Percentiles rank a stretch among this genome's conserved stretches.
phyloP scores from a whole-genome alignment of 1,139 yeast species.

The Taphrina deformans region DNA sequence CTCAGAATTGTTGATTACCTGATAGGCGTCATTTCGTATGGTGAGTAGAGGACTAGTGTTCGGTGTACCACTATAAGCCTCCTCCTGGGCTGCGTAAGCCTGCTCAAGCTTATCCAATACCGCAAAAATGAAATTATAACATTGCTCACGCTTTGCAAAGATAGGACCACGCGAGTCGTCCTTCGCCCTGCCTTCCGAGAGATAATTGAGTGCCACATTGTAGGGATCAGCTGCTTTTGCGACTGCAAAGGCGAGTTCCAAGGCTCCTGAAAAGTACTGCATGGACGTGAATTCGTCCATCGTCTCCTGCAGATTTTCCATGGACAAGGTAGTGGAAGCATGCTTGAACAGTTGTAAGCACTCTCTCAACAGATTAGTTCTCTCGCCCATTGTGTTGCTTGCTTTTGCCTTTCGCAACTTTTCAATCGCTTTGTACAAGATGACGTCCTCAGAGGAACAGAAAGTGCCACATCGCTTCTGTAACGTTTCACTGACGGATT shows the following conservation, averaged over 20 bases:
- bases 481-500: slow-evolving; percentile 78
- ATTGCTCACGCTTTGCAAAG: slow-evolving; percentile 55
- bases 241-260: slow-evolving; percentile 74
- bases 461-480: slow-evolving; percentile 94
- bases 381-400: slow-evolving; percentile 55
- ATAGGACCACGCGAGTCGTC: slow-evolving; percentile 52
- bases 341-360: slow-evolving; percentile 76
- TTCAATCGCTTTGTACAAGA: slow-evolving; percentile 91
- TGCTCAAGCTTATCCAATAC: slow-evolving; percentile 69
- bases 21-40: slow-evolving; percentile 70
- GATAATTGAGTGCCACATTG: slow-evolving; percentile 57
- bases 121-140: slow-evolving; percentile 73
- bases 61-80: slow-evolving; percentile 36
- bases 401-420: slow-evolving; percentile 77
- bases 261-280: slow-evolving; percentile 80
- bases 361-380: slow-evolving; percentile 71
- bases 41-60: slow-evolving; percentile 50
- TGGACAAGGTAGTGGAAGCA: slow-evolving; percentile 73
- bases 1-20: slow-evolving; percentile 66
- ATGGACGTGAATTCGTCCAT: slow-evolving; percentile 73
- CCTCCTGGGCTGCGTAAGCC: slow-evolving; percentile 52
- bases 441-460: slow-evolving; percentile 90
- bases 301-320: slow-evolving; percentile 80
- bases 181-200: slow-evolving; percentile 53
- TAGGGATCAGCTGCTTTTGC: slow-evolving; percentile 68